Conservation (phyloP, 441 rosid genomes). For the Metrosideros polymorpha region DNA sequence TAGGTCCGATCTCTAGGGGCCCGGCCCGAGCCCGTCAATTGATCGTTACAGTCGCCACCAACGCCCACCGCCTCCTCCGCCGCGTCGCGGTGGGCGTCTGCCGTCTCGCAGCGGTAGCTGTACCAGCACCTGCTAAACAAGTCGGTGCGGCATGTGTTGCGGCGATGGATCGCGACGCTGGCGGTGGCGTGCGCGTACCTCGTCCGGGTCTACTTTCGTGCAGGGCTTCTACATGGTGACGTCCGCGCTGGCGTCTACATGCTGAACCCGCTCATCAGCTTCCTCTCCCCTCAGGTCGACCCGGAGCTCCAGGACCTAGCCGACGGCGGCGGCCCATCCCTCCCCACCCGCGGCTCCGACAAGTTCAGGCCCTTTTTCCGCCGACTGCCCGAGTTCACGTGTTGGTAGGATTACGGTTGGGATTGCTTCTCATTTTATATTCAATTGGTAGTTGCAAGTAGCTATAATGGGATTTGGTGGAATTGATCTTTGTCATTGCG, state of each 20-base stretch:
- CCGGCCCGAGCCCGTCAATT: background rate
- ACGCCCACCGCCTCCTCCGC: constrained; percentile 31
- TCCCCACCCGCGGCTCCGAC: constrained; percentile 71
- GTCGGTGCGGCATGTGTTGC: too few relatives aligned
- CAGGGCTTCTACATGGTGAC: too few relatives aligned
- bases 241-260: too few relatives aligned
- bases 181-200: too few relatives aligned
- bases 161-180: too few relatives aligned
- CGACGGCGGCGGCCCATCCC: constrained; percentile 33
- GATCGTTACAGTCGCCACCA: too few relatives aligned
- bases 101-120: too few relatives aligned
- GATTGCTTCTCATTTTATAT: background rate
- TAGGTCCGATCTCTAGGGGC: background rate
- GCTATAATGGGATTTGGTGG: background rate
- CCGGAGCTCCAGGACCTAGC: constrained; percentile 31
- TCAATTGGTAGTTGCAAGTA: background rate
- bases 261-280: too few relatives aligned
- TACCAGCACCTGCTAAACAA: too few relatives aligned
- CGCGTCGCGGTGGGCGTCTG: constrained; percentile 33
- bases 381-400: constrained; percentile 75
- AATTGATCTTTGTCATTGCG: background rate
- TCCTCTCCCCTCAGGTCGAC: constrained; percentile 79
- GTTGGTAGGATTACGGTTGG: constrained; percentile 38
- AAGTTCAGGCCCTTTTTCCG: constrained; percentile 82
- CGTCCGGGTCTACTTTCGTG: too few relatives aligned